phyloP scores from a whole-genome alignment of 495 filamentous ascomycete genomes.

The Xylaria curta region DNA sequence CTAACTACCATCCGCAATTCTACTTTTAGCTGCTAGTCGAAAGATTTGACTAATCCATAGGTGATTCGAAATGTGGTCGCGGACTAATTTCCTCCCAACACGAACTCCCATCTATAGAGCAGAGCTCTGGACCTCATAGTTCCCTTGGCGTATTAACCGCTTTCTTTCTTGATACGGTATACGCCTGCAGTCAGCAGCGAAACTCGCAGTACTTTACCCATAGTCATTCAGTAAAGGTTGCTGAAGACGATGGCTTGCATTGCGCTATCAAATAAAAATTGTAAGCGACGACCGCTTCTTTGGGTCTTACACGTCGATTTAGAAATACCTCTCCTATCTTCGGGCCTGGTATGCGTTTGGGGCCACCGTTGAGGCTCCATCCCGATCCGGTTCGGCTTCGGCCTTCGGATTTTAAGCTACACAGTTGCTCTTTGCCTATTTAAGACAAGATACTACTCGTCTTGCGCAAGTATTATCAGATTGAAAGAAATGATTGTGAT shows the following conservation, averaged over 20 bases:
- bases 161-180: not conserved
- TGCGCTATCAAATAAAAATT: not conserved
- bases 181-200: not conserved
- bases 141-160: not conserved
- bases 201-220: not conserved
- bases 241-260: not conserved
- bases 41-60: not conserved
- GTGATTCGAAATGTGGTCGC: not conserved
- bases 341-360: not conserved
- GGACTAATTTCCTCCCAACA: not conserved
- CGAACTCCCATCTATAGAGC: not conserved
- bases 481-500: not conserved
- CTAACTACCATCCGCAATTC: not conserved
- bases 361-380: not conserved
- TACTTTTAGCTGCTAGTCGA: not conserved
- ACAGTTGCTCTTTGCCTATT: not conserved
- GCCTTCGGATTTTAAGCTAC: not conserved
- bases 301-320: not conserved
- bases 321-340: not conserved
- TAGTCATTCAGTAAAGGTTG: not conserved
- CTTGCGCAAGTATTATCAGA: not conserved
- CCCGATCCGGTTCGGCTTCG: not conserved
- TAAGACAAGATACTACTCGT: not conserved
- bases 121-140: not conserved
- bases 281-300: not conserved